Base-by-base conservation (phyloP, 768 basidiomycete species). In the Lactifluus volemus region DNA sequence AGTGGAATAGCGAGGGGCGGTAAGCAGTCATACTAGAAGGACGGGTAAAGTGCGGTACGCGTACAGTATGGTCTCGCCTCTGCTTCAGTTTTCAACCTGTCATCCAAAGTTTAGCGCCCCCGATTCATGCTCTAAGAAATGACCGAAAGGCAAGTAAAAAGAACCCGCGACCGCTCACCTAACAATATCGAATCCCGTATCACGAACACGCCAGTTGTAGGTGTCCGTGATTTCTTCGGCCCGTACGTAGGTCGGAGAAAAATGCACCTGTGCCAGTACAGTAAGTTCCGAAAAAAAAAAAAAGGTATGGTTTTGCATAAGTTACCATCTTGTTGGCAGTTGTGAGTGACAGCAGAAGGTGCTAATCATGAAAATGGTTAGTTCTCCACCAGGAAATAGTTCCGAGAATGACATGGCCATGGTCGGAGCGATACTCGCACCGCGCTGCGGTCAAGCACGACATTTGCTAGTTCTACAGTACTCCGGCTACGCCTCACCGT, bases 401-500 rank as follows among this genome's bases (percentile, higher is more conserved):
- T 42, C 56, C 49, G 38, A 41, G 49, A 58, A 57, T 21, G n/a
- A 25, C 25, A 25, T 25, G 25, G 25, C 25, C 11, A 15, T 41
- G 15, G 29, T 19, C 9, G 29, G 49, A 58, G 56, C 56, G 38
- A 50, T 36, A 12, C 12, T 49, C 49, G 56, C 39, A 21, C 19
- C 49, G 56, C 39, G 56, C 30, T 39, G 49, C 39, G 56, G 42
- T 42, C 29, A 25, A 39, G 56, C 7, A 14, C 47, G 17, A 42
- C 12, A 39, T 50, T 14, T n/a, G 56, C 8, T 15, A 9, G 32
- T 9, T 34, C 32, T 34, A 34, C 25, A 25, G 25, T 6, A 14
- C 29, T 39, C 32, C 56, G 56, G 56, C 6, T 12, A 58, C 49
- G 56, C 56, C 56, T 41, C 56, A 50, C 49, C 56, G 49, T 29